Percentiles rank a stretch among this genome's conserved stretches.
phyloP scores from a whole-genome alignment of 192 early-diverging fungal species.

The Umbelopsis sp. region DNA sequence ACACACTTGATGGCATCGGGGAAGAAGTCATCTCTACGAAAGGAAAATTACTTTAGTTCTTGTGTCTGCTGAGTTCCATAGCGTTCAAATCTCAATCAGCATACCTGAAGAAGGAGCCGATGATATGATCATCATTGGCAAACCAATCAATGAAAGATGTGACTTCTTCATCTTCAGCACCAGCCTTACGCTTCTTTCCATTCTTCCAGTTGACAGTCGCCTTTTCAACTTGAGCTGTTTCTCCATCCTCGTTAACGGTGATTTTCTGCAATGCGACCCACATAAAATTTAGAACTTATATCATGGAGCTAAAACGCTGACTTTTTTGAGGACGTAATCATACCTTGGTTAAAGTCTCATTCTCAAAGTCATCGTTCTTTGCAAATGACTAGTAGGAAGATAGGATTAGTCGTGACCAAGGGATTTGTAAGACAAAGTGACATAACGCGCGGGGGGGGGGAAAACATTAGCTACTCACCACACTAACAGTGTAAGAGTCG shows the following conservation, averaged over 20 bases:
- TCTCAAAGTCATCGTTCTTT: slow-evolving; percentile 37
- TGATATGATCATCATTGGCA: slow-evolving; percentile 23
- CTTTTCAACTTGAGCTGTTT: slow-evolving; percentile 20
- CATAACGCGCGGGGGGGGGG: background rate
- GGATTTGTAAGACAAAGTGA: background rate
- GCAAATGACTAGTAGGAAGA: slow-evolving; percentile 19
- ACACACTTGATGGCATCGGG: slow-evolving; percentile 31
- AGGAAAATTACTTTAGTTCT: background rate
- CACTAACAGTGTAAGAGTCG: slow-evolving; percentile 31
- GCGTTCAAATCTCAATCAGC: background rate
- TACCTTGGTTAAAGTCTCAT: slow-evolving; percentile 37
- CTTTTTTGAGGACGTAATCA: background rate
- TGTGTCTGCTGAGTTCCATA: background rate
- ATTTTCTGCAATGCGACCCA: slow-evolving; percentile 19
- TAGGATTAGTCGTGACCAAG: background rate
- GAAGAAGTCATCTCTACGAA: slow-evolving; percentile 34
- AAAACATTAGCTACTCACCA: slow-evolving; percentile 19
- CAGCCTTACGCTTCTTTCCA: slow-evolving; percentile 36
- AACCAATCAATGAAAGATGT: slow-evolving; percentile 35
- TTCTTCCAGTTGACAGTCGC: slow-evolving; percentile 29
- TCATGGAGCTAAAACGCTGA: background rate
- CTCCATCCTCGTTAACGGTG: slow-evolving; percentile 22
- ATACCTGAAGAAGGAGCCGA: slow-evolving; percentile 16
- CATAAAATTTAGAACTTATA: background rate
- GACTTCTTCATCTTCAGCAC: slow-evolving; percentile 14